Evolutionary conservation across 345 rosid species (phyloP), one percentile per base, ranked within the genome.

Genomic region (Abelmoschus esculentus): DNA sequence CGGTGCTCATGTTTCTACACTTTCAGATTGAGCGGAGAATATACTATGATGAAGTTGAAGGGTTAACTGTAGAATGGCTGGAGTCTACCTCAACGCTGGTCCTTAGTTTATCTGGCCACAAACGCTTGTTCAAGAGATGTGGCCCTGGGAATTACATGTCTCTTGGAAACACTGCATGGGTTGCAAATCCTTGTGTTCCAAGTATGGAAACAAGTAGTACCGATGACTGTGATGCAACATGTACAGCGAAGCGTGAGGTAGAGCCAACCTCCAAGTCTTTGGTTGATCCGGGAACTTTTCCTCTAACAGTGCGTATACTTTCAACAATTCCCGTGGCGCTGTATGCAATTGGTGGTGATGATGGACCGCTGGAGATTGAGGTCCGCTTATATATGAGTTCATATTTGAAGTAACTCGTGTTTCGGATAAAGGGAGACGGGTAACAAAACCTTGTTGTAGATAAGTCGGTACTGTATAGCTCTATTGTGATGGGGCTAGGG

Each of bases 321-420:
- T 84, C 98, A 29, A 88, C 91, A 44, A 88, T 93, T 76, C 89
- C 96, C 0, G 92, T 91, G 52, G 97, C 84, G 12, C 88, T 93
- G 61, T 78, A 86, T 77, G 96, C 96, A 3, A 76, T 85, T 66
- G 96, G 96, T 49, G 98, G 98, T 62, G 88, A 79, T 72, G 90
- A 80, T 54, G 95, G 91, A 34, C 97, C 96, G 67, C 82, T 78
- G 4, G 96, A 93, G 49, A 83, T 91, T 71, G 87, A 85, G 65
- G 90, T 76, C 1, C 83, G 92, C 74, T 85, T 93, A 71, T 91
- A 83, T 76, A 73, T 81, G 84, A 83, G 86, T 84, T 80, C 98
- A 50, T 93, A 93, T 77, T 78, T 84, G 9, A 72, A 72, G 77
- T 81, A 78, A 73, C 55, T 36, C 52, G 11, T 46, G 60, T 55